Conservation (phyloP, 306 rosid genomes). For the Gastrolobium bilobum region DNA sequence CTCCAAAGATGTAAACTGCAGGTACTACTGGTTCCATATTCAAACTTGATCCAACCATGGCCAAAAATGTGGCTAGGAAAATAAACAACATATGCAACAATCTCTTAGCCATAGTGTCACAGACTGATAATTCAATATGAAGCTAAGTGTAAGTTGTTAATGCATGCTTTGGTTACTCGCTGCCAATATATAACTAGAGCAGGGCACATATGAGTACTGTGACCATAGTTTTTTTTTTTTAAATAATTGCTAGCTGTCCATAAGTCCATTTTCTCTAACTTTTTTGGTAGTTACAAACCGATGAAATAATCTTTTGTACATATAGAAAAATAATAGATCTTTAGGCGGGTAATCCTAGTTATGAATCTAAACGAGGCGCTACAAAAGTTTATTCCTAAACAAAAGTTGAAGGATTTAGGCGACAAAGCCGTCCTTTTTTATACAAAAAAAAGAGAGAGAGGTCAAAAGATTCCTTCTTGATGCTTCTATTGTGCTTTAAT, state of each 20-base stretch:
- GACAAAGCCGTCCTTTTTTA: too few species aligned
- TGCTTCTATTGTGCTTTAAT: too few species aligned
- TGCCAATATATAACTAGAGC: background rate
- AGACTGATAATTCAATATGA: background rate
- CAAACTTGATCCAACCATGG: background rate
- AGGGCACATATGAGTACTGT: background rate
- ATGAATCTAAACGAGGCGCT: conserved; percentile 15
- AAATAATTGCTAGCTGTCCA: background rate
- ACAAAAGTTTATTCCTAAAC: background rate
- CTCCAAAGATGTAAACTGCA: conserved; percentile 58
- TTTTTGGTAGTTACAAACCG: background rate
- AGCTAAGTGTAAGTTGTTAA: background rate
- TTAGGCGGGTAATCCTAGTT: conserved; percentile 35
- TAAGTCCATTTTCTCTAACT: background rate
- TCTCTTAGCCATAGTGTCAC: background rate
- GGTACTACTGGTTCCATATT: background rate
- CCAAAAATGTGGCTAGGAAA: background rate
- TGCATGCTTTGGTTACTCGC: conserved; percentile 34
- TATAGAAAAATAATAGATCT: background rate
- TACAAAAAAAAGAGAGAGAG: too few species aligned
- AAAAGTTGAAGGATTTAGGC: too few species aligned
- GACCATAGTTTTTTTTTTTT: background rate
- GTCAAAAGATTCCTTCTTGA: too few species aligned
- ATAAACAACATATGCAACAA: background rate
- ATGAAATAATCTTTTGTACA: background rate